phyloP scores from a whole-genome alignment of 2,329 filamentous ascomycete genomes.

The Lachnum nothofagi region DNA sequence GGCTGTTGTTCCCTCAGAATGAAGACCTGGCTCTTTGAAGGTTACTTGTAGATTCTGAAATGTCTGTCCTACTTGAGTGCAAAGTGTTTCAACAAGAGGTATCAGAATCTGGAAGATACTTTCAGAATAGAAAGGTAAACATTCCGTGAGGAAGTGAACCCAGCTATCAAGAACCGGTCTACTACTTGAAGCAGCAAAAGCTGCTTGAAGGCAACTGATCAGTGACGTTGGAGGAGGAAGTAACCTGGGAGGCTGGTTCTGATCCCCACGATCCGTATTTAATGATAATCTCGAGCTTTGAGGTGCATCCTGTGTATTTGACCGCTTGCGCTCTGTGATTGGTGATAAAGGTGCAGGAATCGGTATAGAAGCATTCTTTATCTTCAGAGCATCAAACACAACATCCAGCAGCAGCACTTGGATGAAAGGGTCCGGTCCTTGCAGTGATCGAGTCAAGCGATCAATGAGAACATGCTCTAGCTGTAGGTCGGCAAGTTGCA shows the following conservation, averaged over 20 bases:
- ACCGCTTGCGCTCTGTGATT: constrained; percentile 25
- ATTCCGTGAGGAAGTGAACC: constrained; percentile 79
- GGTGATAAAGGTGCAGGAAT: constrained; percentile 22
- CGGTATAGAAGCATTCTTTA: constrained; percentile 44
- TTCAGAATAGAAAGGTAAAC: constrained; percentile 76
- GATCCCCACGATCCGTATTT: constrained; percentile 39
- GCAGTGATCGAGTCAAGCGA: constrained; percentile 57
- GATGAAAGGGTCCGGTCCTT: constrained; percentile 60
- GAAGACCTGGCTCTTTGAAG: constrained; percentile 46
- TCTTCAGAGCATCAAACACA: constrained; percentile 67
- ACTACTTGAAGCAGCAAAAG: constrained; percentile 69
- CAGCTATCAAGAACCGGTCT: constrained; percentile 82
- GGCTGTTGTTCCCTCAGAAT: constrained; percentile 34
- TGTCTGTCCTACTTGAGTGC: constrained; percentile 65
- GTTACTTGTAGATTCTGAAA: constrained; percentile 66
- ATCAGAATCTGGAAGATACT: constrained; percentile 87
- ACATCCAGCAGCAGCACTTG: constrained; percentile 75
- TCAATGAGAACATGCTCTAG: constrained; percentile 68
- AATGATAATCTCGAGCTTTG: constrained; percentile 42
- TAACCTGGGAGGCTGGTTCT: constrained; percentile 33
- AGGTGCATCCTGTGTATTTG: constrained; percentile 26
- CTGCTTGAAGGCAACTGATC: constrained; percentile 78
- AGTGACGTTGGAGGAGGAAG: constrained; percentile 63
- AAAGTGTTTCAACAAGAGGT: constrained; percentile 85
- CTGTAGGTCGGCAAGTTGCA: constrained; percentile 55